Evolutionary conservation across 805 yeast species (phyloP).

Genomic region (Tanozyma kutaoensis): DNA sequence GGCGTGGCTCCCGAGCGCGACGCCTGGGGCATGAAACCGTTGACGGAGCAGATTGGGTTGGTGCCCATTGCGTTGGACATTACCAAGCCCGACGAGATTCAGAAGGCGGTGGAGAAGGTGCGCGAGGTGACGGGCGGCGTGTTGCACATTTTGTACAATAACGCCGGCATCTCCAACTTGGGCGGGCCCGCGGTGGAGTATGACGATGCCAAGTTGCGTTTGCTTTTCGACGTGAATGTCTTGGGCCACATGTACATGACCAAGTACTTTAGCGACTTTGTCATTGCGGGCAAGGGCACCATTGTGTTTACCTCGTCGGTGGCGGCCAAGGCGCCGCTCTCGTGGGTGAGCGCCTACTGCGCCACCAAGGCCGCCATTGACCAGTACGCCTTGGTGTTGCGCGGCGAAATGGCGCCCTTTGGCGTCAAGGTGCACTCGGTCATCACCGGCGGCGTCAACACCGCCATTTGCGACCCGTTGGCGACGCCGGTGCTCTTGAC

Average conservation of each 20-base stretch:
- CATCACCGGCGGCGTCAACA: slow-evolving; percentile 25
- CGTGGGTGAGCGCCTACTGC: slow-evolving; percentile 19
- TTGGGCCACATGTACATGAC: slow-evolving; percentile 24
- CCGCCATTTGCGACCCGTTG: slow-evolving; percentile 14
- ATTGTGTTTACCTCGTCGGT: slow-evolving; percentile 25
- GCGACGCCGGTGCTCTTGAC: slow-evolving; percentile 1
- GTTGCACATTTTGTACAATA: slow-evolving; percentile 25
- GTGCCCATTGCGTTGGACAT: slow-evolving; percentile 21
- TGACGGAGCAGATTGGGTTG: slow-evolving; percentile 11
- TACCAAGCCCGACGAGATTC: slow-evolving; percentile 7
- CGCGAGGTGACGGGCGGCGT: slow-evolving; percentile 13
- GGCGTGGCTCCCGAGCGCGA: slow-evolving; percentile 18
- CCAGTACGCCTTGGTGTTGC: slow-evolving; percentile 17
- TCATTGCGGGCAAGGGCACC: slow-evolving; percentile 19
- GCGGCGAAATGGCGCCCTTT: slow-evolving; percentile 20
- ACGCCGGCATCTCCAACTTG: slow-evolving; percentile 22
- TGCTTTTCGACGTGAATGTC: slow-evolving; percentile 20
- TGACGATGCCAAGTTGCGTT: slow-evolving; percentile 9
- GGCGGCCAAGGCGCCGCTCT: slow-evolving; percentile 15
- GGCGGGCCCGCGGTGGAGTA: slow-evolving; percentile 20
- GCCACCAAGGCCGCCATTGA: slow-evolving; percentile 28
- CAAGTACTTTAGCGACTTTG: slow-evolving; percentile 14
- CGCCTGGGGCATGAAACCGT: slow-evolving; percentile 12
- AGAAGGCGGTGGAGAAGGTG: slow-evolving; percentile 10
- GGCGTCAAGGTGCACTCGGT: slow-evolving; percentile 26